Conservation (phyloP, 345 rosid genomes). For the Eucalyptus polybractea region DNA sequence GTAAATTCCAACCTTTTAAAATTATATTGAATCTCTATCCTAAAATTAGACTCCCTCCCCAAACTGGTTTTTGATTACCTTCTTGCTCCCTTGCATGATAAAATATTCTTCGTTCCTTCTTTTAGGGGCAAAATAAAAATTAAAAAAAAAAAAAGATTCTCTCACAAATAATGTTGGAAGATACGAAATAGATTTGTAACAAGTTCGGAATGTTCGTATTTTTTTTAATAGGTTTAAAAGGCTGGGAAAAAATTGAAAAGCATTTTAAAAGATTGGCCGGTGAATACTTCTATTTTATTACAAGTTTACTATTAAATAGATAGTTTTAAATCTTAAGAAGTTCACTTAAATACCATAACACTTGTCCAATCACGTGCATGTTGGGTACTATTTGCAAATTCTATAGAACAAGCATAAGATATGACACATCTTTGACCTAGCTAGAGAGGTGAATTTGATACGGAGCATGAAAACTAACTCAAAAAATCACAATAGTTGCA, state of each 20-base stretch:
- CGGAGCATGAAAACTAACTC: background rate
- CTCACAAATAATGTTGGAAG: background rate
- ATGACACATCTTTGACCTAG: background rate
- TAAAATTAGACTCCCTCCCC: too few relatives aligned
- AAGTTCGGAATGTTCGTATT: background rate
- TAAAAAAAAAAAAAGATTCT: background rate
- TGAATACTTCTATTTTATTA: background rate
- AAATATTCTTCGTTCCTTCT: background rate
- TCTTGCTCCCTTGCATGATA: background rate
- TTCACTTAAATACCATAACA: background rate
- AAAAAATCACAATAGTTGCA: background rate
- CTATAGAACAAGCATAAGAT: background rate
- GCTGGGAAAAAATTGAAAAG: background rate
- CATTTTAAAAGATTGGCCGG: background rate
- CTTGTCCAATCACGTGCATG: background rate
- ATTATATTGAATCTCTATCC: too few relatives aligned
- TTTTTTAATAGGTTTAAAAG: background rate
- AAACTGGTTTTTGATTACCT: too few relatives aligned
- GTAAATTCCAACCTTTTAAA: background rate
- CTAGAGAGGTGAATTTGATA: background rate
- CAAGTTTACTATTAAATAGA: background rate
- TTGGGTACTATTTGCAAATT: background rate
- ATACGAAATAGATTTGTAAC: background rate
- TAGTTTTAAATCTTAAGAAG: too few relatives aligned
- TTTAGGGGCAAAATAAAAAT: background rate